A percentile compares a stretch with the other conserved stretches of the same genome.
phyloP scores from a whole-genome alignment of 169 alveolate genomes.

The Perkinsus olseni region DNA sequence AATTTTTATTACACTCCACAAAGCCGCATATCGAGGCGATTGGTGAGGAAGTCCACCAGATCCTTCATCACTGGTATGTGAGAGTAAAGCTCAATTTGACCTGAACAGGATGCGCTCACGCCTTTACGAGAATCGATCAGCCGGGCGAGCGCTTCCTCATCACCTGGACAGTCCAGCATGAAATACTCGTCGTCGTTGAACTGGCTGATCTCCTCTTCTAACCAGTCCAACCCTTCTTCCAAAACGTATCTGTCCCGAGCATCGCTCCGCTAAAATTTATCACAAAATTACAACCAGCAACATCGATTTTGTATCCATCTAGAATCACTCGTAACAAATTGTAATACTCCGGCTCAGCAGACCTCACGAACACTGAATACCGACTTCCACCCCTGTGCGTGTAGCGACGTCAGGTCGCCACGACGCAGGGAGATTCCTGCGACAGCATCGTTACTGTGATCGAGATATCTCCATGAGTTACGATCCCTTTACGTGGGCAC shows the following conservation, averaged over 20 bases:
- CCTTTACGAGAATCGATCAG: background rate
- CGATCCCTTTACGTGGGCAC: too few species aligned
- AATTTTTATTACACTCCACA: conserved; percentile 50
- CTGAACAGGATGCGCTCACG: conserved; percentile 15
- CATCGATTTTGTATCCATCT: too few species aligned
- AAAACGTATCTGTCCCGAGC: conserved; percentile 9
- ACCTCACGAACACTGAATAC: too few species aligned
- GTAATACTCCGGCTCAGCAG: too few species aligned
- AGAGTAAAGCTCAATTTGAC: conserved; percentile 79
- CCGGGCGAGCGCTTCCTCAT: background rate
- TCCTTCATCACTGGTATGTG: conserved; percentile 75
- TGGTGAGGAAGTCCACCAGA: conserved; percentile 41
- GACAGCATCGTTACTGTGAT: too few species aligned
- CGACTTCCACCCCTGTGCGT: too few species aligned
- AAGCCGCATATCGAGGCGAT: conserved; percentile 60
- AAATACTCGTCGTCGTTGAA: conserved; percentile 73
- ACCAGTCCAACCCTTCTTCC: conserved; percentile 68
- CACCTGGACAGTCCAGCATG: conserved; percentile 73
- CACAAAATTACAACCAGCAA: background rate
- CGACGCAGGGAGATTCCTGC: too few species aligned
- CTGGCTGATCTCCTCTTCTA: conserved; percentile 61
- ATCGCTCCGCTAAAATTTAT: too few species aligned
- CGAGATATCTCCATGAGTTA: too few species aligned
- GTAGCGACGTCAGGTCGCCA: too few species aligned
- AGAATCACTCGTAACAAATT: too few species aligned